Evolutionary conservation across 805 yeast genomes (phyloP).

Genomic region (Clavispora carvajalis): DNA sequence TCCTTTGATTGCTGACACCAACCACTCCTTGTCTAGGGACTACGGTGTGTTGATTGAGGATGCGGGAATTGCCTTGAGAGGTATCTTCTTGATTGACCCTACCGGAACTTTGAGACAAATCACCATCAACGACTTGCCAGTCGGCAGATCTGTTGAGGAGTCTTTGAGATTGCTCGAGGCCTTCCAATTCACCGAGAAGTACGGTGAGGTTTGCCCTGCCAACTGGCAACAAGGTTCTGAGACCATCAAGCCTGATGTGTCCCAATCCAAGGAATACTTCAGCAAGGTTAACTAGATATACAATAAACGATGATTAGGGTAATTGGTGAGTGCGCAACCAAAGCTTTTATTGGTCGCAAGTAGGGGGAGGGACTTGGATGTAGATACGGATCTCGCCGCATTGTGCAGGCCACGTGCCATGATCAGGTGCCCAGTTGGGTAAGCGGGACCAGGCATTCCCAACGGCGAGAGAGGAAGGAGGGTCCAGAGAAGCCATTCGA

Average conservation of each 20-base stretch:
- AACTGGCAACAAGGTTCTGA: conserved; percentile 92
- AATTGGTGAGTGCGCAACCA: too few relatives aligned
- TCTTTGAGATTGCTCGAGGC: conserved; percentile 96
- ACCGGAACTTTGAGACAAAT: conserved; percentile 90
- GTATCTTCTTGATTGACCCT: conserved; percentile 97
- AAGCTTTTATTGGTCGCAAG: too few relatives aligned
- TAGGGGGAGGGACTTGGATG: too few relatives aligned
- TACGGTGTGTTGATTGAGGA: conserved; percentile 97
- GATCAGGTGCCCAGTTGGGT: too few relatives aligned
- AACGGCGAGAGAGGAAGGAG: too few relatives aligned
- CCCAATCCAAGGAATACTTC: conserved; percentile 19
- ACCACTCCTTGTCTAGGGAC: conserved; percentile 90
- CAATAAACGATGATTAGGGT: not conserved
- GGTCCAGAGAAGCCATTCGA: too few relatives aligned
- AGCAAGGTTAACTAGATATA: conserved; percentile 47
- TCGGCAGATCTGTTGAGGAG: conserved; percentile 98
- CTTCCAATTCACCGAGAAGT: conserved; percentile 98
- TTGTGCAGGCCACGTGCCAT: too few relatives aligned
- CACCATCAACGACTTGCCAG: conserved; percentile 98
- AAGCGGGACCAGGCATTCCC: too few relatives aligned
- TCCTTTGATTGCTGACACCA: conserved; percentile 94
- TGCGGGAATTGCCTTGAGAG: conserved; percentile 96
- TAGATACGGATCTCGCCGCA: too few relatives aligned
- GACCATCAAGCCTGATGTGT: conserved; percentile 57
- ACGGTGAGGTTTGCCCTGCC: conserved; percentile 99